phyloP scores from a whole-genome alignment of 2,329 filamentous ascomycete species.

The Stagonosporopsis rhizophila region DNA sequence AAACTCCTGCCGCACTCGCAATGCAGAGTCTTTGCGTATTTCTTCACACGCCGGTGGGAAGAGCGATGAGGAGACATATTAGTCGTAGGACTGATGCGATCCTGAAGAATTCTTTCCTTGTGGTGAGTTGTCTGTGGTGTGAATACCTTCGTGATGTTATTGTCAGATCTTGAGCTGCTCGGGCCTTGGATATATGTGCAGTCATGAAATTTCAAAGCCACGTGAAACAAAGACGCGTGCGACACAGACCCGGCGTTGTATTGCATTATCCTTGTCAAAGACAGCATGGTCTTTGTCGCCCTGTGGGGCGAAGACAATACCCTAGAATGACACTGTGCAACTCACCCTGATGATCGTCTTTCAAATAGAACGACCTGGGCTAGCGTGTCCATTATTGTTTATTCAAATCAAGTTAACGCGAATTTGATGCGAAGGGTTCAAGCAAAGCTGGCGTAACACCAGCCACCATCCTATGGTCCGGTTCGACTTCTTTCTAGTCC shows the following conservation, averaged over 20 bases:
- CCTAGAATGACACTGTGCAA: neutral
- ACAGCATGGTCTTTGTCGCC: neutral
- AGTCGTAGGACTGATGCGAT: neutral
- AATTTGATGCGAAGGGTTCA: too few relatives aligned
- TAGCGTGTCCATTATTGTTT: neutral
- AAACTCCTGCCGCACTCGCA: conserved; percentile 1
- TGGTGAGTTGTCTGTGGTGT: neutral
- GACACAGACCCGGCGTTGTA: neutral
- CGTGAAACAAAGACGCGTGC: neutral
- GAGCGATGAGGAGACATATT: neutral
- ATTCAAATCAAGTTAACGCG: too few relatives aligned
- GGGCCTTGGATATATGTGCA: neutral
- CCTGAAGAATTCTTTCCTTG: neutral
- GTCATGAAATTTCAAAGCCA: neutral
- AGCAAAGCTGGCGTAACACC: too few relatives aligned
- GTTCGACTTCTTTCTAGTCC: too few relatives aligned
- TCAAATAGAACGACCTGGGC: neutral
- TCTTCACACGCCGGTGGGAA: neutral
- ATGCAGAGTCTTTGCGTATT: conserved; percentile 3
- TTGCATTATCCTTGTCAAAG: neutral
- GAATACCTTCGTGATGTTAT: neutral
- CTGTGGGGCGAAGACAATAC: neutral
- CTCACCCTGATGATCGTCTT: neutral
- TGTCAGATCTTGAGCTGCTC: neutral
- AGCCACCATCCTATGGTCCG: too few relatives aligned